phyloP scores from a whole-genome alignment of 2,329 filamentous ascomycete species.

The Microdochium trichocladiopsis region DNA sequence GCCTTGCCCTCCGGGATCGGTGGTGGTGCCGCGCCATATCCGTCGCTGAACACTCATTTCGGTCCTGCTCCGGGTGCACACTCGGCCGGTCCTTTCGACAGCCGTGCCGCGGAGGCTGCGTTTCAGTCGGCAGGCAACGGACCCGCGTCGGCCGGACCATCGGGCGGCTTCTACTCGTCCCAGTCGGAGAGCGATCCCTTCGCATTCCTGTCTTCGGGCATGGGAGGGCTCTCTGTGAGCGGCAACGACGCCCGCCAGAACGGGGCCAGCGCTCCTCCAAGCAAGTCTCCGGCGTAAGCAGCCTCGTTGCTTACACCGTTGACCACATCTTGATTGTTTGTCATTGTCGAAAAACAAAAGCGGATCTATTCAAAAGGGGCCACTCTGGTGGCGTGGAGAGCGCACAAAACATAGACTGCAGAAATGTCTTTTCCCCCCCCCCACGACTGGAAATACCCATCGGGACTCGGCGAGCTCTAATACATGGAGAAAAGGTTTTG shows the following conservation, averaged over 20 bases:
- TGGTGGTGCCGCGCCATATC: conserved; percentile 72
- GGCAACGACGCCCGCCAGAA: conserved; percentile 58
- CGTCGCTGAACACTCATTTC: conserved; percentile 72
- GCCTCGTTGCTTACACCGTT: conserved; percentile 15
- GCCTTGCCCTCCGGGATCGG: conserved; percentile 80
- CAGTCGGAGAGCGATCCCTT: conserved; percentile 68
- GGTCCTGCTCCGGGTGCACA: conserved; percentile 71
- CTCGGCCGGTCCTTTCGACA: conserved; percentile 83
- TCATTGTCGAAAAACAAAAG: conserved; percentile 1
- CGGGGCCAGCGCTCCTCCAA: conserved; percentile 46
- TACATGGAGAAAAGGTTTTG: not conserved
- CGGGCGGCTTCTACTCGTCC: conserved; percentile 66
- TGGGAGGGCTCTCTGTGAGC: conserved; percentile 66
- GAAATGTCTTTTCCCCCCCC: not conserved
- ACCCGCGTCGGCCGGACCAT: conserved; percentile 66
- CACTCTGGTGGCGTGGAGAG: not conserved
- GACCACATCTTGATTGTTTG: not conserved
- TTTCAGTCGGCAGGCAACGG: conserved; percentile 86
- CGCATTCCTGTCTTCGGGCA: conserved; percentile 69
- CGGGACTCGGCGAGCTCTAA: not conserved
- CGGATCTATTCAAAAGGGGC: not conserved
- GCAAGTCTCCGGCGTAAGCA: conserved; percentile 52
- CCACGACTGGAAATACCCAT: not conserved
- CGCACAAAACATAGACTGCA: not conserved
- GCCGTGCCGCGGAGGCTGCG: conserved; percentile 86